A percentile compares a stretch with the other conserved stretches of the same genome.
Evolutionary conservation across 371 early-diverging fungal species (phyloP).

Genomic region (Zychaea mexicana): DNA sequence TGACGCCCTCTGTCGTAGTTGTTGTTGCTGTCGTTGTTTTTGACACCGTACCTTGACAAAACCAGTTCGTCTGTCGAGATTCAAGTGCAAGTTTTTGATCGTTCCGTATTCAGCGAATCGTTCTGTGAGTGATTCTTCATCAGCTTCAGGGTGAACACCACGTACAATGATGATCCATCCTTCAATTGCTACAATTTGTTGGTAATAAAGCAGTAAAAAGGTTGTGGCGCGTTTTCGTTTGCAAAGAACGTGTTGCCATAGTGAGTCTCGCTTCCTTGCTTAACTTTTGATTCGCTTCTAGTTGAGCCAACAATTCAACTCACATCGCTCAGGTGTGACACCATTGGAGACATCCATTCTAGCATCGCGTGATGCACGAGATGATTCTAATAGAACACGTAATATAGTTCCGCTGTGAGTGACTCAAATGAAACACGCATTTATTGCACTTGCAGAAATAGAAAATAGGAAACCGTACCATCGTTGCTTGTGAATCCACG

Average conservation of each 20-base stretch:
- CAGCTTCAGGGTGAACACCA: constrained; percentile 92
- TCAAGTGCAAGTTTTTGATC: constrained; percentile 88
- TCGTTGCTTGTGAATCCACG: constrained; percentile 29
- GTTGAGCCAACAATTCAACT: constrained; percentile 19
- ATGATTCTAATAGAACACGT: background rate
- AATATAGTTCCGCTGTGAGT: too few species aligned
- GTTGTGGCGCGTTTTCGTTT: too few species aligned
- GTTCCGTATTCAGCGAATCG: constrained; percentile 89
- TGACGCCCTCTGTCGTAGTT: too few species aligned
- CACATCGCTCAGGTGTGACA: constrained; percentile 63
- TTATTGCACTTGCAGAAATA: too few species aligned
- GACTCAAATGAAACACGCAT: background rate
- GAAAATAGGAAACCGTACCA: too few species aligned
- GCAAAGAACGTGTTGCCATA: too few species aligned
- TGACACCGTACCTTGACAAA: constrained; percentile 95
- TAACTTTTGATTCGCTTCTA: too few species aligned
- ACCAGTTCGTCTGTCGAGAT: constrained; percentile 93
- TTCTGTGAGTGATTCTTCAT: constrained; percentile 90
- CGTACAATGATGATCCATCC: constrained; percentile 95
- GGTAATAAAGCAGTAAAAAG: background rate
- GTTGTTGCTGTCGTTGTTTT: background rate
- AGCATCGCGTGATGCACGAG: background rate
- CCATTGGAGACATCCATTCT: constrained; percentile 22
- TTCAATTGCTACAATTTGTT: constrained; percentile 70
- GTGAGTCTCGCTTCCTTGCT: too few species aligned